These are phyloP conservation scores for Starmerella kuoi DNA, from an alignment of 805 yeast genomes.

Conservation along the genomic window DNA sequence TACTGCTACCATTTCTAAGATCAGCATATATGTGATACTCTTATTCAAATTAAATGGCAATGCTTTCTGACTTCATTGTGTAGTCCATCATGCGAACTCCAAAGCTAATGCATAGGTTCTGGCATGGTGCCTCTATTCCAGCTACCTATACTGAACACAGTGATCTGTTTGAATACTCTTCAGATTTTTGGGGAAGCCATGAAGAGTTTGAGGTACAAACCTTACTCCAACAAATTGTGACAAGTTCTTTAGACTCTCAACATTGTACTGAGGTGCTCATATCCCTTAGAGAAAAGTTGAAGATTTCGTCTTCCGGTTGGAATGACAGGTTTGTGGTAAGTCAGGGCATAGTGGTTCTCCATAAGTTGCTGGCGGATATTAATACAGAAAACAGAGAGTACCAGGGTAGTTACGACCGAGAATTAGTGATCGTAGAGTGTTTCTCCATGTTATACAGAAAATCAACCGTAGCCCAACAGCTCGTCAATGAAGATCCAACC, in stretches of 20 bases:
- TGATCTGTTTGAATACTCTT: too few species aligned
- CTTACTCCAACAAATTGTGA: conserved; percentile 3
- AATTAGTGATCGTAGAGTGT: conserved; percentile 5
- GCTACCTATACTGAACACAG: too few species aligned
- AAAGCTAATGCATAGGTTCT: too few species aligned
- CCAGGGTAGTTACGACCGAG: background rate
- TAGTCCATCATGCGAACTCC: too few species aligned
- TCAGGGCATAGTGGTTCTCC: conserved; percentile 9
- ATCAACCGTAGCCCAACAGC: conserved; percentile 2
- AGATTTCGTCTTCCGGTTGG: conserved; percentile 5
- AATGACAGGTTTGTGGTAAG: conserved; percentile 6
- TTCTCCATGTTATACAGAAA: background rate
- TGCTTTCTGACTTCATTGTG: too few species aligned
- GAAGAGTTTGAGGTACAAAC: conserved; percentile 12
- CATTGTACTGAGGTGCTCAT: background rate
- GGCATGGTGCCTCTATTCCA: too few species aligned
- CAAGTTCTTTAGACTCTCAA: background rate
- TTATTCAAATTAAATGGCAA: too few species aligned
- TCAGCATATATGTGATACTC: too few species aligned
- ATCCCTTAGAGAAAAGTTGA: background rate
- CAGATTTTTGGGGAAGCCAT: conserved; percentile 8
- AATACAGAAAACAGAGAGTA: background rate
- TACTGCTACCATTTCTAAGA: too few species aligned
- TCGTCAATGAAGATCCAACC: background rate
- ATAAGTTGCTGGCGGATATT: conserved; percentile 8